Base-by-base conservation (phyloP, 768 basidiomycete species). In the Tricholoma sp. region DNA sequence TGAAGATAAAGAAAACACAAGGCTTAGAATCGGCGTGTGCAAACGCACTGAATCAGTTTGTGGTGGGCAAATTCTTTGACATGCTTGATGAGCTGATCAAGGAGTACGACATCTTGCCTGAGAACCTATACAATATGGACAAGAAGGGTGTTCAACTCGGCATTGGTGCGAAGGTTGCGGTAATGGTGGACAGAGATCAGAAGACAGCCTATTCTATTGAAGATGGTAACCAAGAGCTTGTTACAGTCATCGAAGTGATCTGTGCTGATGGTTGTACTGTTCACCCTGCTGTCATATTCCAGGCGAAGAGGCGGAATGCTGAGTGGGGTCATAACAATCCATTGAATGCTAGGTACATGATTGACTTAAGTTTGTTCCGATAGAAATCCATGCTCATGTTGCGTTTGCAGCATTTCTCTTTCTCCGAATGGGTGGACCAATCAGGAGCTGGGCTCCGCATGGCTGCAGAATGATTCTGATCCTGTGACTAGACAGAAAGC, bases 161-260 rank as follows among this genome's bases (percentile, higher is more conserved):
- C n/a, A 56, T 67, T 18, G 64, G 66, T 16, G 24, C 34, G 27
- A 56, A 58, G 47, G 49, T 45, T 21, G 27, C 27, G 10, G 56
- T 55, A 3, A 29, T 64, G 16, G 37, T 66, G 32, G 61, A 65
- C 45, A 29, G 62, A 32, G 49, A 53, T 52, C 58, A 61, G 58
- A 62, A 60, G 22, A 41, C 18, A 8, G 58, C 58, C 16, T 50
- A 61, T 22, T 43, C 65, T 21, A 58, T 71, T 9, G 61, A 62
- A 14, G 64, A 61, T 61, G 72, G 64, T 3, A 73, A 74, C 54
- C 60, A 74, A 2, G 74, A 82, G 59, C 67, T 78, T 0, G 71
- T 81, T 16, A 81, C 77, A 0, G 63, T 80, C 22, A 72, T 82
- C 35, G 76, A 80, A 59, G 67, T 68, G 54, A 62, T 77, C 5